Conservation (phyloP, 257 asterid species). For the Solanum neorickii region DNA sequence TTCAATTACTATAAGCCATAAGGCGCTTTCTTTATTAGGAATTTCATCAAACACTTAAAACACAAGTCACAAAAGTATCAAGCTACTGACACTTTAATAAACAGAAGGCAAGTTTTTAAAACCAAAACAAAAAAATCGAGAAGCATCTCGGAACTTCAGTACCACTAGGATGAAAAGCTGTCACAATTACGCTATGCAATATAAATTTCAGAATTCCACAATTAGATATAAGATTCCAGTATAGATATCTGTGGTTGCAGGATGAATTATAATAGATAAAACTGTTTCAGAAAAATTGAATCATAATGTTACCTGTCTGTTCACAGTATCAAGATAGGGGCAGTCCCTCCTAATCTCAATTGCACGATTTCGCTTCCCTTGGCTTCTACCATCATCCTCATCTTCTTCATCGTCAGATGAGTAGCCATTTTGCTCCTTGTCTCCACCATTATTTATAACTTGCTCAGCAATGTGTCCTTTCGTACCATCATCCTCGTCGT, state of each 20-base stretch:
- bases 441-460: slow-evolving; percentile 2
- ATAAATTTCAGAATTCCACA: neutral
- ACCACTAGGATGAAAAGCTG: neutral
- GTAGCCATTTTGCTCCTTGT: slow-evolving; percentile 15
- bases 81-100: neutral
- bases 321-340: slow-evolving; percentile 92
- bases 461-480: slow-evolving; percentile 8
- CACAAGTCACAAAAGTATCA: neutral
- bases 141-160: neutral
- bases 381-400: slow-evolving; percentile 31
- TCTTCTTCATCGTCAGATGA: slow-evolving; percentile 8
- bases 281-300: neutral
- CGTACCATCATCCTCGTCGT: slow-evolving; percentile 32
- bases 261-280: neutral
- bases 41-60: neutral
- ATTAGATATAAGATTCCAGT: neutral
- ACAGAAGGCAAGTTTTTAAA: neutral
- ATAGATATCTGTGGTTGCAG: neutral
- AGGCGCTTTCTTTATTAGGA: neutral
- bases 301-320: slow-evolving; percentile 66
- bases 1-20: neutral
- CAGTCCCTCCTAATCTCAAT: slow-evolving; percentile 87
- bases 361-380: slow-evolving; percentile 36
- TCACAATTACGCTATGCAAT: neutral
- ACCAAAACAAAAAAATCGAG: neutral